These are phyloP conservation scores for Acmispon strigosus DNA, from an alignment of 306 rosid genomes.

Conservation along the genomic window DNA sequence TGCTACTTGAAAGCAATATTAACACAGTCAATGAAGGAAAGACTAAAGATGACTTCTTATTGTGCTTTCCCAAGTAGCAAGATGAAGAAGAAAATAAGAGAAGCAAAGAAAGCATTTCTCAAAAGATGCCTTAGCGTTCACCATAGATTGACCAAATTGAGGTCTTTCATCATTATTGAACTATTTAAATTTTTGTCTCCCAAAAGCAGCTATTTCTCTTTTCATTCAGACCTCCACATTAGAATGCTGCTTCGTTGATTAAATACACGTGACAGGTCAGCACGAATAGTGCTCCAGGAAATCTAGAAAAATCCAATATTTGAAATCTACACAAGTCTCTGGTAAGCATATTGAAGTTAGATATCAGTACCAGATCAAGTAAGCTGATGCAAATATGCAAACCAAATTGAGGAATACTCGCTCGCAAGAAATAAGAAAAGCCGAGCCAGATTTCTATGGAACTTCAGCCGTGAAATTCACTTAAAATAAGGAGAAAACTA, in stretches of 20 bases:
- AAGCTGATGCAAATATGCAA: background rate
- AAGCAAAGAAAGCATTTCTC: background rate
- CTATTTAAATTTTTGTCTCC: background rate
- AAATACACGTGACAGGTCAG: background rate
- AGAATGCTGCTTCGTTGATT: background rate
- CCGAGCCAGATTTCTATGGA: no score
- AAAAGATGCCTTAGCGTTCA: background rate
- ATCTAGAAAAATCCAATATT: background rate
- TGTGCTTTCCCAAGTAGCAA: background rate
- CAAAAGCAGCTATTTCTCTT: slow-evolving; percentile 1
- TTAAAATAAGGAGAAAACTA: no score
- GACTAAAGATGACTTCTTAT: background rate
- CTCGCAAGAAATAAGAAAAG: background rate
- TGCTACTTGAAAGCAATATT: background rate
- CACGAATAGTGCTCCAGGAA: background rate
- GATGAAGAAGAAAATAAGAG: background rate
- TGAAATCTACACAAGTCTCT: background rate
- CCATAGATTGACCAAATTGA: background rate
- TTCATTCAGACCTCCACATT: background rate
- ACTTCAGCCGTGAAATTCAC: no score
- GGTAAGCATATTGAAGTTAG: background rate
- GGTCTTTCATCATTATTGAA: background rate
- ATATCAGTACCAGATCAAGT: slow-evolving; percentile 7
- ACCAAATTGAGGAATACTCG: background rate
- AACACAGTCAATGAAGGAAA: background rate